Percentiles rank a stretch among this genome's conserved stretches.
These are phyloP conservation scores for Russula abietina DNA, from an alignment of 768 basidiomycete species.

Conservation along the genomic window DNA sequence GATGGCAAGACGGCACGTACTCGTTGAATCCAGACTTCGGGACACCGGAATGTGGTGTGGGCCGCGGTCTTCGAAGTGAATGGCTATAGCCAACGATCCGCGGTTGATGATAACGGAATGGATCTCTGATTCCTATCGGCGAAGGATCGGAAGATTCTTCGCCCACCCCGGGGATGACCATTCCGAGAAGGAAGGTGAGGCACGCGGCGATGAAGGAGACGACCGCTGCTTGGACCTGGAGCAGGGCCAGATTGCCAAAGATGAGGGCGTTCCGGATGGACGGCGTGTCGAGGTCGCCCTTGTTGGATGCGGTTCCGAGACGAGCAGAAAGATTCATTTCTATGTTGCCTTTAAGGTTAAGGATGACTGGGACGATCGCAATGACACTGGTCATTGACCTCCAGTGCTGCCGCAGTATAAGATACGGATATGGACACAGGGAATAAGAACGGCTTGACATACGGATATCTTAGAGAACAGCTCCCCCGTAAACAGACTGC, in stretches of 20 bases:
- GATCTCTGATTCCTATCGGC: neutral
- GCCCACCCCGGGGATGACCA: slow-evolving; percentile 43
- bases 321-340: slow-evolving; percentile 98
- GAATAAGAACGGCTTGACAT: slow-evolving; percentile 28
- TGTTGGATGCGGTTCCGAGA: slow-evolving; percentile 90
- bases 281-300: slow-evolving; percentile 82
- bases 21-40: slow-evolving; percentile 22
- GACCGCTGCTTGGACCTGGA: slow-evolving; percentile 90
- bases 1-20: slow-evolving; percentile 11
- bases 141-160: slow-evolving; percentile 5
- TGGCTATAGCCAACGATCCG: neutral
- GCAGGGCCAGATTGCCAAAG: slow-evolving; percentile 72
- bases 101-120: neutral
- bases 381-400: slow-evolving; percentile 84
- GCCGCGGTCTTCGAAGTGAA: slow-evolving; percentile 8
- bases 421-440: neutral
- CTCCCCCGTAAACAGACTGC: slow-evolving; percentile 86
- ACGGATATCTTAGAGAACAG: slow-evolving; percentile 84
- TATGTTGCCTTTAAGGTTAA: slow-evolving; percentile 96
- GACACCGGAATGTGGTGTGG: neutral
- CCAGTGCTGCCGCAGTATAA: slow-evolving; percentile 55
- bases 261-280: slow-evolving; percentile 57
- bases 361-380: slow-evolving; percentile 89
- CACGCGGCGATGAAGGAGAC: slow-evolving; percentile 85
- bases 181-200: slow-evolving; percentile 66